Evolutionary conservation across 2,329 filamentous ascomycete species (phyloP), one percentile per base, ranked within the genome.

Genomic region (Escovopsis sp.): DNA sequence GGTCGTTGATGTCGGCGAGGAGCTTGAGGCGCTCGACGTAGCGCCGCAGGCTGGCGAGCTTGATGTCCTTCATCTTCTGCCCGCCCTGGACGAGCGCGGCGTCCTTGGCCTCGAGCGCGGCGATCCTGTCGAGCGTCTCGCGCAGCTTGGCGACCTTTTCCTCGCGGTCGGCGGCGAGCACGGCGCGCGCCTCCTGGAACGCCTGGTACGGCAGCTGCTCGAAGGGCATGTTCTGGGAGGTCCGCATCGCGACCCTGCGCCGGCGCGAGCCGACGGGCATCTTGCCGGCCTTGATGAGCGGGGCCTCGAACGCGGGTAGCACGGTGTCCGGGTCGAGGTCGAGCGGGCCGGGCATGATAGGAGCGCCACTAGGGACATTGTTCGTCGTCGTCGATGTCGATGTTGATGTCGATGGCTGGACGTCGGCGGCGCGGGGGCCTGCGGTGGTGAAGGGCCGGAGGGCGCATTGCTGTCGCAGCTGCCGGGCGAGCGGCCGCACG

Each of bases 121-220:
- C 72, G 56, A 98, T 82, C 59, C 80, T 77, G 46, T 70, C 70
- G 40, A 79, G 65, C 61, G 85, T 77, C 26, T 63, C 69, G 40
- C 75, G 66, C 45, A 98, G 89, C 55, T 80, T 69, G 47, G 71
- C 66, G 40, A 96, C 54, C 67, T 94, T 96, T 63, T 89, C 75
- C 50, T 79, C 69, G 35, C 89, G 77, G 59, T 98, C 91, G 43
- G 75, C 76, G 42, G 78, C 72, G 43, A 98, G 68, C 39, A 96
- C 65, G 59, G 86, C 85, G 48, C 88, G 77, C 35, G 91, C 91
- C 66, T 95, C 88, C 65, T 98, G 91, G 68, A 96, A 98, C 64
- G 85, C 91, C 71, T 96, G 89, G 66, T 93, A 98, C 15, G 91
- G 91, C 51, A 98, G 69, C 59, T 89, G 83, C 67, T 94, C 86